These are phyloP conservation scores for Fusarium odoratissimum DNA, from an alignment of 2,329 filamentous ascomycete species.

Conservation along the genomic window DNA sequence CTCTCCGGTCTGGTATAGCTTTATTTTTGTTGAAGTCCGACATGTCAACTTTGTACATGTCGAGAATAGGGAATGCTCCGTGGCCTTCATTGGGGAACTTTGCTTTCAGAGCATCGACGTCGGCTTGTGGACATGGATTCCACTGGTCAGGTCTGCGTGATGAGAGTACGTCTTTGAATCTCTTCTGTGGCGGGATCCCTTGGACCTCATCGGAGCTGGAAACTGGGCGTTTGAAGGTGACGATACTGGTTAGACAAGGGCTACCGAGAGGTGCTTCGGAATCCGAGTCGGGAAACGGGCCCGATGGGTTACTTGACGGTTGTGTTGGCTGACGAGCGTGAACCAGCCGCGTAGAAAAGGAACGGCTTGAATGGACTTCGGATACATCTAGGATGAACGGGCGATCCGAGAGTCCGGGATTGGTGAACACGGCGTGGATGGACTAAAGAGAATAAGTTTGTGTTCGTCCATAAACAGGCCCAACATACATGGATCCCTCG, in stretches of 20 bases:
- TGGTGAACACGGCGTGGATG: slow-evolving; percentile 67
- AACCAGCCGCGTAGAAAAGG: slow-evolving; percentile 63
- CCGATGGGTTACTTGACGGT: slow-evolving; percentile 51
- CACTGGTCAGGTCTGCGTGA: slow-evolving; percentile 54
- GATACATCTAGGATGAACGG: slow-evolving; percentile 66
- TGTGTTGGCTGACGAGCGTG: slow-evolving; percentile 59
- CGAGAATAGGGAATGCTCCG: slow-evolving; percentile 61
- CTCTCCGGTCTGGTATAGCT: slow-evolving; percentile 57
- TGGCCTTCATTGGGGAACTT: slow-evolving; percentile 52
- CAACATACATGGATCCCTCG: slow-evolving; percentile 55
- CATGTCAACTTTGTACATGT: slow-evolving; percentile 69
- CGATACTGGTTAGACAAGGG: slow-evolving; percentile 62
- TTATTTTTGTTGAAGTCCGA: slow-evolving; percentile 55
- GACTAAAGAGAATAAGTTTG: slow-evolving; percentile 53
- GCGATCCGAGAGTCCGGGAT: slow-evolving; percentile 58
- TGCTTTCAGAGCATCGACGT: slow-evolving; percentile 55
- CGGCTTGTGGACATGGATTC: slow-evolving; percentile 58
- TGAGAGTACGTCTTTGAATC: slow-evolving; percentile 56
- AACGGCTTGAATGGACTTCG: slow-evolving; percentile 57
- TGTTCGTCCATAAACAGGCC: neutral
- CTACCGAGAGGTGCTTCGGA: slow-evolving; percentile 53
- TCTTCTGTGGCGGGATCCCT: slow-evolving; percentile 54
- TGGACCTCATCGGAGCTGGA: slow-evolving; percentile 54
- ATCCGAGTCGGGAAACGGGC: slow-evolving; percentile 56
- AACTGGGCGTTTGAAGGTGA: slow-evolving; percentile 62